Conservation (phyloP, 2,329 filamentous ascomycete genomes). For the Akanthomyces lecanii region DNA sequence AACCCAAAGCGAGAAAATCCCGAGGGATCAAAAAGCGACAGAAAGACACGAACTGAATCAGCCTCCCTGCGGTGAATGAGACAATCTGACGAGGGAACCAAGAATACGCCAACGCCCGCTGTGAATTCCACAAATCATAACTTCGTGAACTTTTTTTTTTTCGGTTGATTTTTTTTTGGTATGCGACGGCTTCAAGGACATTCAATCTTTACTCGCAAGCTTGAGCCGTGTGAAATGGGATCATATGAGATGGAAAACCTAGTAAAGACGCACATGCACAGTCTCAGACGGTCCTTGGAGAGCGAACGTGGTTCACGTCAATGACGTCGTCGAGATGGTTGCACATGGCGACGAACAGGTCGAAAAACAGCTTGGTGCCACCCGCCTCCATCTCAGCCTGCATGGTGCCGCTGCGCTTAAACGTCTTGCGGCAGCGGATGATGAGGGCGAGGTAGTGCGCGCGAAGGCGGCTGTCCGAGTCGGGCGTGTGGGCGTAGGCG, state of each 20-base stretch:
- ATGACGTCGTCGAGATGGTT: constrained; percentile 97
- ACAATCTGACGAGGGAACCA: constrained; percentile 49
- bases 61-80: constrained; percentile 27
- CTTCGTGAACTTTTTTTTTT: constrained; percentile 23
- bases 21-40: constrained; percentile 27
- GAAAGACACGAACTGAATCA: constrained; percentile 24
- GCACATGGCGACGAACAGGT: constrained; percentile 96
- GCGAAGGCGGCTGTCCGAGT: constrained; percentile 86
- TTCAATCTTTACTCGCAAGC: constrained; percentile 20
- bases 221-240: constrained; percentile 20
- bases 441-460: constrained; percentile 97
- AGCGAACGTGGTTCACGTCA: constrained; percentile 69
- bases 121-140: constrained; percentile 19
- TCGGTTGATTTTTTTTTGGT: constrained; percentile 21
- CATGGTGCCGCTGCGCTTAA: constrained; percentile 98
- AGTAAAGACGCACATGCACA: not conserved
- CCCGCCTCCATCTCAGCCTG: constrained; percentile 97
- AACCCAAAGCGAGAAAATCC: constrained; percentile 41
- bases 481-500: constrained; percentile 91
- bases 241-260: constrained; percentile 4
- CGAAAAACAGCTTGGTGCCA: constrained; percentile 89
- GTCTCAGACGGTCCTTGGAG: constrained; percentile 53
- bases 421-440: constrained; percentile 94
- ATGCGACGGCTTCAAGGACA: constrained; percentile 6
- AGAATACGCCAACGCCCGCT: constrained; percentile 33